Conservation (phyloP, 164 flowering plant genomes). For the Dillenia turbinata region DNA sequence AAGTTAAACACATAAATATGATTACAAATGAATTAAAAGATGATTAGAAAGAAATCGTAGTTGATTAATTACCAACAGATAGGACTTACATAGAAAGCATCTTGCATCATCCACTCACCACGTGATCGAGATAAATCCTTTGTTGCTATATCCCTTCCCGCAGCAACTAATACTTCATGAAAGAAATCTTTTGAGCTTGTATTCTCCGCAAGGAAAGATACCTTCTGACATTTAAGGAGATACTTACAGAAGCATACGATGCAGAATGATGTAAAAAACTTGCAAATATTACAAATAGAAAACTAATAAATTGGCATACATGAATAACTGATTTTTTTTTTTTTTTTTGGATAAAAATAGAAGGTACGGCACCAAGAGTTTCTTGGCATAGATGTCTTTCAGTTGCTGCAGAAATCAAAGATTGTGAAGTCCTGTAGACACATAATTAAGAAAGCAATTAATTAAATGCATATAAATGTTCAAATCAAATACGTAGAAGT, state of each 20-base stretch:
- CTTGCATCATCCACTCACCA: conserved; percentile 98
- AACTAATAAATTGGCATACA: neutral
- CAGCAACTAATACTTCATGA: conserved; percentile 76
- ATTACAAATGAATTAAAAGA: too few species aligned
- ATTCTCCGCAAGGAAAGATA: conserved; percentile 79
- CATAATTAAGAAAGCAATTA: too few species aligned
- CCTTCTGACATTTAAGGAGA: conserved; percentile 51
- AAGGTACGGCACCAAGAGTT: conserved; percentile 91
- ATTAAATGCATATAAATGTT: too few species aligned
- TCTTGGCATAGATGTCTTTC: conserved; percentile 89
- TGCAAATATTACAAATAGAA: neutral
- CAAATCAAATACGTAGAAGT: too few species aligned
- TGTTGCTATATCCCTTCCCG: conserved; percentile 81
- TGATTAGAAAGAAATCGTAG: too few species aligned
- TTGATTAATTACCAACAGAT: too few species aligned
- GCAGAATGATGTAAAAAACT: neutral
- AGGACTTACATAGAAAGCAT: conserved; percentile 80
- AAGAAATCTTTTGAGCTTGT: conserved; percentile 72
- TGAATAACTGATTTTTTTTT: neutral
- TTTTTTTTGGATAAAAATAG: too few species aligned
- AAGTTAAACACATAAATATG: too few species aligned
- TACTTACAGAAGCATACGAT: conserved; percentile 1
- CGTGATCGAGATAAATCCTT: conserved; percentile 91
- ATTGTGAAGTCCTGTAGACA: too few species aligned
- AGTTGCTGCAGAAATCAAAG: too few species aligned